These are phyloP conservation scores for Nidularia sp. DNA, from an alignment of 768 basidiomycete species.

Conservation along the genomic window DNA sequence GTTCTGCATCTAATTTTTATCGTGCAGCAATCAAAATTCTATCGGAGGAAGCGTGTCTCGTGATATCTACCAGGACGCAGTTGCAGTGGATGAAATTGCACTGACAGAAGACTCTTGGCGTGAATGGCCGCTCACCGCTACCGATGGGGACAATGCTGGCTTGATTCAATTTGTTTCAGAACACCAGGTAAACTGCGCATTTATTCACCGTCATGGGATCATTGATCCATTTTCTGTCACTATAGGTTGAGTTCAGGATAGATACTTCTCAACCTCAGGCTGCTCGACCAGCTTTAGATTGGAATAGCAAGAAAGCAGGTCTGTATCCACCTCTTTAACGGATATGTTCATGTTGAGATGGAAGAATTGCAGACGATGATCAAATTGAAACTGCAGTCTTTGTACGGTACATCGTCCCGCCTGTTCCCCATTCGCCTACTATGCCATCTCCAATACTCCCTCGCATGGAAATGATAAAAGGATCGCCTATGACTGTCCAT, in stretches of 20 bases:
- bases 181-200: conserved; percentile 49
- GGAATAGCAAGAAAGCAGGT: conserved; percentile 92
- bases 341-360: not conserved
- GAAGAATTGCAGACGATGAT: conserved; percentile 67
- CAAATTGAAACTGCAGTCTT: conserved; percentile 71
- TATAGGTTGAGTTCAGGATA: conserved; percentile 67
- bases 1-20: not conserved
- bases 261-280: conserved; percentile 60
- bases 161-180: conserved; percentile 82
- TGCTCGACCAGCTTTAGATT: conserved; percentile 58
- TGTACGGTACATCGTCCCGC: conserved; percentile 32
- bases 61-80: conserved; percentile 72
- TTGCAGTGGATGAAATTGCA: conserved; percentile 54
- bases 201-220: not conserved
- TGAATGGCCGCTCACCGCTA: conserved; percentile 77
- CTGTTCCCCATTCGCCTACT: not conserved
- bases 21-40: conserved; percentile 58
- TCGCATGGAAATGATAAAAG: not conserved
- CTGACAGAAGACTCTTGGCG: conserved; percentile 50
- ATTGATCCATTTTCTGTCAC: conserved; percentile 1
- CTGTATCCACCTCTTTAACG: conserved; percentile 6
- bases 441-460: not conserved
- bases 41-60: conserved; percentile 59
- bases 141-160: conserved; percentile 77
- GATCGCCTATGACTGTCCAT: not conserved